phyloP scores from a whole-genome alignment of 2,329 filamentous ascomycete species.

The Fusarium humuli region DNA sequence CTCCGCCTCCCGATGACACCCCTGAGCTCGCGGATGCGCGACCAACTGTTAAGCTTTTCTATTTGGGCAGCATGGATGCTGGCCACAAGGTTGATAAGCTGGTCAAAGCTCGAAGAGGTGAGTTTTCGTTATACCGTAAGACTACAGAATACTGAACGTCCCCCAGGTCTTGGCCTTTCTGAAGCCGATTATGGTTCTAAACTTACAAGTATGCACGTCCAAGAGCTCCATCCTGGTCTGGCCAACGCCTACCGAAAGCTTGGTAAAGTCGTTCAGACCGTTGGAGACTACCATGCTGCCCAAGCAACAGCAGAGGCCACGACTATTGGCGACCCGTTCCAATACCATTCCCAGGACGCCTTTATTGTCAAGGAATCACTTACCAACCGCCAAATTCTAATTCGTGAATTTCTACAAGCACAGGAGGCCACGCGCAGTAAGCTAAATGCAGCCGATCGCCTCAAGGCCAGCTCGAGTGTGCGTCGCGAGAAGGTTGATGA shows the following conservation, averaged over 20 bases:
- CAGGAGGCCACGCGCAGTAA: slow-evolving; percentile 87
- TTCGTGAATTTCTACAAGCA: slow-evolving; percentile 91
- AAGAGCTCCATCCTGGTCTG: slow-evolving; percentile 90
- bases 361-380: slow-evolving; percentile 98
- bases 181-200: slow-evolving; percentile 96
- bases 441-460: slow-evolving; percentile 84
- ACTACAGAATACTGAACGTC: slow-evolving; percentile 36
- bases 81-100: slow-evolving; percentile 96
- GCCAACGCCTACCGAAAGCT: slow-evolving; percentile 94
- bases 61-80: slow-evolving; percentile 94
- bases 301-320: slow-evolving; percentile 97
- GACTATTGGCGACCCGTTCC: slow-evolving; percentile 90
- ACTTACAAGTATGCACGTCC: slow-evolving; percentile 84
- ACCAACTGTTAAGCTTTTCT: slow-evolving; percentile 94
- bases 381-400: slow-evolving; percentile 95
- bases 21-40: slow-evolving; percentile 91
- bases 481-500: slow-evolving; percentile 97
- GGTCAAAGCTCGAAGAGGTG: slow-evolving; percentile 92
- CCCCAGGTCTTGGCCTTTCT: slow-evolving; percentile 84
- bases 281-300: slow-evolving; percentile 94
- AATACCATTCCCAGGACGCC: slow-evolving; percentile 94
- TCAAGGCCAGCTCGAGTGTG: slow-evolving; percentile 88
- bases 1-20: slow-evolving; percentile 95
- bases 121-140: slow-evolving; percentile 4
- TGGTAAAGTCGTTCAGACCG: slow-evolving; percentile 90